Percentiles rank a stretch among this genome's conserved stretches.
phyloP scores from a whole-genome alignment of 2,329 filamentous ascomycete genomes.

The Paecilomyces variotii region DNA sequence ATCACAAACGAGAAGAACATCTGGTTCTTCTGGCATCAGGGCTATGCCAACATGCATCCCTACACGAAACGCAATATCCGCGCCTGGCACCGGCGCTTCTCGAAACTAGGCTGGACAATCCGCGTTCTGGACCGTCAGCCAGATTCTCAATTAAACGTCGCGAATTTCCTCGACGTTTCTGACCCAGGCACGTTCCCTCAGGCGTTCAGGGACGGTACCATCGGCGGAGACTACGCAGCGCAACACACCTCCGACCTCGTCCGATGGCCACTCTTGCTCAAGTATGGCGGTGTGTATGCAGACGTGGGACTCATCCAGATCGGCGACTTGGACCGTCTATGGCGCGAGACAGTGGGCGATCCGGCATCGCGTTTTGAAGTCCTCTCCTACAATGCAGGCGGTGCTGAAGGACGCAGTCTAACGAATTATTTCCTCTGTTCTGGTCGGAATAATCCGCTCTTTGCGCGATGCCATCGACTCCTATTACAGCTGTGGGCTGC shows the following conservation, averaged over 20 bases:
- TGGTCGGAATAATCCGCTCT: conserved; percentile 38
- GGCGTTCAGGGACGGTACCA: conserved; percentile 43
- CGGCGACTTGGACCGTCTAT: conserved; percentile 48
- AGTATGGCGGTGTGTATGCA: conserved; percentile 51
- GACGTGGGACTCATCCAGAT: conserved; percentile 52
- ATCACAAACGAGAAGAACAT: conserved; percentile 44
- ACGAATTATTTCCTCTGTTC: conserved; percentile 45
- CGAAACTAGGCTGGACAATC: conserved; percentile 45
- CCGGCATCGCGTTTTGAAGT: conserved; percentile 41
- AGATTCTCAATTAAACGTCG: conserved; percentile 41
- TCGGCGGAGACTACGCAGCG: conserved; percentile 42
- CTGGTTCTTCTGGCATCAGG: conserved; percentile 53
- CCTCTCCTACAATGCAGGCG: conserved; percentile 39
- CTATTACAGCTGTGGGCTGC: conserved; percentile 46
- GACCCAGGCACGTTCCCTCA: conserved; percentile 40
- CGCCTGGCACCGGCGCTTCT: conserved; percentile 47
- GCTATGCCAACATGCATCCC: conserved; percentile 42
- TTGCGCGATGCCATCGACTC: conserved; percentile 42
- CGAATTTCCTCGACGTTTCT: conserved; percentile 41
- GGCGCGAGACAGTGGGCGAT: conserved; percentile 43
- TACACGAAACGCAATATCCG: conserved; percentile 48
- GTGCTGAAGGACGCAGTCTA: conserved; percentile 27
- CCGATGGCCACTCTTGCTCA: conserved; percentile 48
- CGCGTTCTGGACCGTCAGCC: conserved; percentile 43
- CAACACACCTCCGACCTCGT: conserved; percentile 54